Percentiles rank a stretch among this genome's conserved stretches.
These are phyloP conservation scores for Acanthamoeba rhysodes DNA, from an alignment of 208 protist species.

Conservation along the genomic window DNA sequence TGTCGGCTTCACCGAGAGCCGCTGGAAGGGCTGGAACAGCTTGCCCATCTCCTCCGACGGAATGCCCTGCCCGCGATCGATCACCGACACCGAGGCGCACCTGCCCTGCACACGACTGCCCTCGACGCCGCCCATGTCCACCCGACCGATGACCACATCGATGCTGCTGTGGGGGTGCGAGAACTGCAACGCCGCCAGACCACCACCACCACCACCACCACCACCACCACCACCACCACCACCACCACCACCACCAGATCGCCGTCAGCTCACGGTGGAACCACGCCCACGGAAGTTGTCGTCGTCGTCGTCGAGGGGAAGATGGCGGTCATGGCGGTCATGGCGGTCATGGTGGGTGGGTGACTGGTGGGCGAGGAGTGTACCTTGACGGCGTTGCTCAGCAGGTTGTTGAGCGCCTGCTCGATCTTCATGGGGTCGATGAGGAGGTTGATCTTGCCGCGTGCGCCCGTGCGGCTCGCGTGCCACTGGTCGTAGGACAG, in stretches of 20 bases:
- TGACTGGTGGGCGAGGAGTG: neutral
- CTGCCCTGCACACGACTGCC: neutral
- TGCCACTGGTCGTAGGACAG: slow-evolving; percentile 10
- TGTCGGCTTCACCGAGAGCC: slow-evolving; percentile 3
- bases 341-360: too few species aligned
- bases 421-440: slow-evolving; percentile 39
- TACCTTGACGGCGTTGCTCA: slow-evolving; percentile 23
- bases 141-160: neutral
- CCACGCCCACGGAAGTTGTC: too few species aligned
- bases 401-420: slow-evolving; percentile 22
- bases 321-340: too few species aligned
- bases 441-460: neutral
- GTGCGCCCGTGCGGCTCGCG: neutral
- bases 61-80: neutral
- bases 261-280: too few species aligned
- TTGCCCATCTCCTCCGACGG: slow-evolving; percentile 32
- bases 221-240: too few species aligned
- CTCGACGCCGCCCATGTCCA: neutral
- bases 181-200: neutral
- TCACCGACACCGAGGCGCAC: neutral
- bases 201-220: too few species aligned
- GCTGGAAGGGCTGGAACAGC: slow-evolving; percentile 34
- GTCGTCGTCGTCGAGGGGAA: too few species aligned
- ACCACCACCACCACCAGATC: too few species aligned
- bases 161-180: neutral